Evolutionary conservation across 495 filamentous ascomycete species (phyloP).

Genomic region (Aspergillus kassunensis): DNA sequence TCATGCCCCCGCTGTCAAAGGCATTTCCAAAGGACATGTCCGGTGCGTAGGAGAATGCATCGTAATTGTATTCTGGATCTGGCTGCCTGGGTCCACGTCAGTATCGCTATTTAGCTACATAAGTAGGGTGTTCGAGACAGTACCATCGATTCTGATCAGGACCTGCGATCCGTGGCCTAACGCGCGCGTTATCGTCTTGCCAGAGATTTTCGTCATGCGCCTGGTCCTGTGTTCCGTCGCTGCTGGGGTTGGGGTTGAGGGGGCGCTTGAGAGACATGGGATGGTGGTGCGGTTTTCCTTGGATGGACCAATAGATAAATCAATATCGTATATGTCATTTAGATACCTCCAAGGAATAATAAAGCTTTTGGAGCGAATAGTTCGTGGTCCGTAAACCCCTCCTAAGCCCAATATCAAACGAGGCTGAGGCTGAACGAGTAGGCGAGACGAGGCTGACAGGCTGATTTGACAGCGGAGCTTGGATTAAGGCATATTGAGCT

Average conservation of each 20-base stretch:
- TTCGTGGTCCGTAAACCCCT: not conserved
- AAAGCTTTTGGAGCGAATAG: not conserved
- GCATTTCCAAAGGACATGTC: too few relatives aligned
- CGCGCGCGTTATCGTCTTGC: not conserved
- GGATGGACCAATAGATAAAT: not conserved
- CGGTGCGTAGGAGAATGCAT: not conserved
- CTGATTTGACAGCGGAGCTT: too few relatives aligned
- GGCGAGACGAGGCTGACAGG: too few relatives aligned
- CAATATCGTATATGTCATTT: not conserved
- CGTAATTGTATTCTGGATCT: not conserved
- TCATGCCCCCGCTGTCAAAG: too few relatives aligned
- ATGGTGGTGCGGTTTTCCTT: not conserved
- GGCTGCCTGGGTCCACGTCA: not conserved
- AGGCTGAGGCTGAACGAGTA: too few relatives aligned
- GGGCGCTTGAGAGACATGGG: not conserved
- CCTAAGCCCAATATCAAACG: not conserved
- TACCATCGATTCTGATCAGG: constrained; percentile 2
- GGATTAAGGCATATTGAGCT: too few relatives aligned
- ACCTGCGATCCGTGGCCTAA: not conserved
- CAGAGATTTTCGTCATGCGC: not conserved
- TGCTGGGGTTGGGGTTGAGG: not conserved
- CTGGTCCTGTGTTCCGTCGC: not conserved
- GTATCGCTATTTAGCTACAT: not conserved
- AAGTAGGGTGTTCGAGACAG: not conserved
- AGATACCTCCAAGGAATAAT: not conserved